Percentiles rank a stretch among this genome's conserved stretches.
Conservation (phyloP, 495 filamentous ascomycete species). For the Aspergillus sparsus region DNA sequence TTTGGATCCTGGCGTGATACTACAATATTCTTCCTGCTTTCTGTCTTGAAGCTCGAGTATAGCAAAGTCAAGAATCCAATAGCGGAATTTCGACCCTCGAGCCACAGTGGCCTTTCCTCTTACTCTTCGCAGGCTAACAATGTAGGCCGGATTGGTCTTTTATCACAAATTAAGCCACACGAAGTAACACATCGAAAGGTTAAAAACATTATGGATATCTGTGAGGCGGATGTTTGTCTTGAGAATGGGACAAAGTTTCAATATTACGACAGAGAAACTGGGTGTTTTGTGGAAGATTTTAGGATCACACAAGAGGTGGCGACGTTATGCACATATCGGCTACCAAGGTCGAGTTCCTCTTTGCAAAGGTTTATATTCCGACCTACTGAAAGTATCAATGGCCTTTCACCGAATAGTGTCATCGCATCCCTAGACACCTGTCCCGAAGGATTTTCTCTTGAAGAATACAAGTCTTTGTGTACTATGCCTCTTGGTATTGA, state of each 20-base stretch:
- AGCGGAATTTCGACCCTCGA: slow-evolving; percentile 15
- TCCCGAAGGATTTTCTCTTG: slow-evolving; percentile 44
- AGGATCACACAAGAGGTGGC: slow-evolving; percentile 20
- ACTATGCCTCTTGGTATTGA: slow-evolving; percentile 47
- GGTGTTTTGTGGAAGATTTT: slow-evolving; percentile 38
- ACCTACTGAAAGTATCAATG: slow-evolving; percentile 28
- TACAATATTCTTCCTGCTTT: slow-evolving; percentile 44
- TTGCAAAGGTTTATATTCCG: slow-evolving; percentile 40
- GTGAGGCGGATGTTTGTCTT: slow-evolving; percentile 42
- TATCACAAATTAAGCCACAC: slow-evolving; percentile 36
- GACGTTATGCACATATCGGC: slow-evolving; percentile 37
- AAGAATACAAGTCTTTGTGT: slow-evolving; percentile 53
- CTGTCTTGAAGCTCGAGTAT: slow-evolving; percentile 35
- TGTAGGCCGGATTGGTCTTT: slow-evolving; percentile 22
- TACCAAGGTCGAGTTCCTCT: slow-evolving; percentile 26
- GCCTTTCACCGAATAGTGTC: slow-evolving; percentile 36
- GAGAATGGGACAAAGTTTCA: slow-evolving; percentile 40
- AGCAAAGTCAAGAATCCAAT: slow-evolving; percentile 15
- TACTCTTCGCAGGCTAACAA: slow-evolving; percentile 3
- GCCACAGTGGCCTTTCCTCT: slow-evolving; percentile 19
- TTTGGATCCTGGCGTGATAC: slow-evolving; percentile 57
- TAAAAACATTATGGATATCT: slow-evolving; percentile 21
- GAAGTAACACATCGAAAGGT: slow-evolving; percentile 25
- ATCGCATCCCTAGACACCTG: slow-evolving; percentile 48
- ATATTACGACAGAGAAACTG: slow-evolving; percentile 29